These are phyloP conservation scores for Fusarium decemcellulare DNA, from an alignment of 2,329 filamentous ascomycete species.

Conservation along the genomic window DNA sequence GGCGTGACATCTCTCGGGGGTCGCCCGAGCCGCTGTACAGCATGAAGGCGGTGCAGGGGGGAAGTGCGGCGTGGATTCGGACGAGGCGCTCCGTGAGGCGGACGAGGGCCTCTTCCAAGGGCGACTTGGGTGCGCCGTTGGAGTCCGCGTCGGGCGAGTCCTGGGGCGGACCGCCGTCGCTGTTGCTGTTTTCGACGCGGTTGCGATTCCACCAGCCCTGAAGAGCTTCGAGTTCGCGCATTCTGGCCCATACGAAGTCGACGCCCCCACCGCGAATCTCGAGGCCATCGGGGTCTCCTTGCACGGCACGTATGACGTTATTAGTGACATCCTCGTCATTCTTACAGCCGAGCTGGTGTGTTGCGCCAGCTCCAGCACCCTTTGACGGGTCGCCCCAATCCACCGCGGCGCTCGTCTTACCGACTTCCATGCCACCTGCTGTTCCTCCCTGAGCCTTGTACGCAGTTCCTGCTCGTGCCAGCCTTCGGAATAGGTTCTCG, in stretches of 20 bases:
- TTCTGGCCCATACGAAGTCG: slow-evolving; percentile 77
- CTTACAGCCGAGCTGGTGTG: slow-evolving; percentile 68
- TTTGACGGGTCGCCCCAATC: slow-evolving; percentile 88
- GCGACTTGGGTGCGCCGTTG: slow-evolving; percentile 34
- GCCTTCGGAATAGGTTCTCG: slow-evolving; percentile 91
- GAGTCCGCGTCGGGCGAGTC: slow-evolving; percentile 26
- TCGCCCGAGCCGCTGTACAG: slow-evolving; percentile 77
- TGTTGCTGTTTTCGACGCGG: slow-evolving; percentile 55
- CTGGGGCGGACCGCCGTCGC: slow-evolving; percentile 53
- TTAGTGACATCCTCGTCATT: slow-evolving; percentile 71
- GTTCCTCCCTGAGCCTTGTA: slow-evolving; percentile 74
- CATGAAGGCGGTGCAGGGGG: slow-evolving; percentile 76
- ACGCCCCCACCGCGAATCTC: slow-evolving; percentile 73
- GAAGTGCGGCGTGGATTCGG: slow-evolving; percentile 70
- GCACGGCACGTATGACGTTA: slow-evolving; percentile 70
- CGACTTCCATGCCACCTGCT: slow-evolving; percentile 66
- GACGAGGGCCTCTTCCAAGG: slow-evolving; percentile 62
- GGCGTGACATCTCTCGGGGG: slow-evolving; percentile 74
- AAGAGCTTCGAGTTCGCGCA: slow-evolving; percentile 75
- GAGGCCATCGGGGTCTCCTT: slow-evolving; percentile 70
- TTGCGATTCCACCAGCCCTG: slow-evolving; percentile 79
- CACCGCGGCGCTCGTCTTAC: slow-evolving; percentile 80
- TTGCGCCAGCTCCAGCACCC: slow-evolving; percentile 70
- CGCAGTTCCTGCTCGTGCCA: slow-evolving; percentile 74
- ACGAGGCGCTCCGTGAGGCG: slow-evolving; percentile 64